A percentile compares a stretch with the other conserved stretches of the same genome.
Evolutionary conservation across 257 asterid genomes (phyloP).

Genomic region (Salvia hispanica): DNA sequence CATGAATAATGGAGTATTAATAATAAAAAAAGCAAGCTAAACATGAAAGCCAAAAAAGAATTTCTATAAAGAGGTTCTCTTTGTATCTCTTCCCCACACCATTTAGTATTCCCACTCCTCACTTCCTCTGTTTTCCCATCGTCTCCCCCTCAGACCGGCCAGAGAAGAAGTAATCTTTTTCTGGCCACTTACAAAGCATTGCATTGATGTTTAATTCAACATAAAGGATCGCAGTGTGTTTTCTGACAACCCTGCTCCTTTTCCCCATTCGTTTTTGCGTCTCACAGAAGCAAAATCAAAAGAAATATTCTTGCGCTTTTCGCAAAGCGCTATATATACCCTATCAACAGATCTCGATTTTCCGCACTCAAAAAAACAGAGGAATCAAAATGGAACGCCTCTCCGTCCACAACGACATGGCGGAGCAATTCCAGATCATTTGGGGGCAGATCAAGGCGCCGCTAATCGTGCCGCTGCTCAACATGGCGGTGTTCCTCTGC

Average conservation of each 20-base stretch:
- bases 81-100: slow-evolving; percentile 44
- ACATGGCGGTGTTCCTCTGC: slow-evolving; percentile 54
- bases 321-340: slow-evolving; percentile 41
- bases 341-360: slow-evolving; percentile 25
- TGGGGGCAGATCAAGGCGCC: slow-evolving; percentile 90
- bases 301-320: slow-evolving; percentile 47
- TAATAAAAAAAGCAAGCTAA: slow-evolving; percentile 31
- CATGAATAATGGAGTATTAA: neutral
- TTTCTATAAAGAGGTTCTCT: slow-evolving; percentile 59
- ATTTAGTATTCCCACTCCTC: slow-evolving; percentile 28
- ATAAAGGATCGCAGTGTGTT: slow-evolving; percentile 35
- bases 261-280: slow-evolving; percentile 50
- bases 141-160: slow-evolving; percentile 19
- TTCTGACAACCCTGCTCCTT: slow-evolving; percentile 69
- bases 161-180: neutral
- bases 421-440: slow-evolving; percentile 48
- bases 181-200: slow-evolving; percentile 19
- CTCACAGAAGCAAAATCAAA: slow-evolving; percentile 49
- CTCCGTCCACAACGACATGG: slow-evolving; percentile 50
- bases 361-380: slow-evolving; percentile 33
- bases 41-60: slow-evolving; percentile 40
- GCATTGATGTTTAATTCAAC: slow-evolving; percentile 19
- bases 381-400: slow-evolving; percentile 52
- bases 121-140: slow-evolving; percentile 24
- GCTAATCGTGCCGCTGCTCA: slow-evolving; percentile 74